Evolutionary conservation across 192 early-diverging fungal genomes (phyloP), one percentile per base, ranked within the genome.

Genomic region (Coemansia interrupta): DNA sequence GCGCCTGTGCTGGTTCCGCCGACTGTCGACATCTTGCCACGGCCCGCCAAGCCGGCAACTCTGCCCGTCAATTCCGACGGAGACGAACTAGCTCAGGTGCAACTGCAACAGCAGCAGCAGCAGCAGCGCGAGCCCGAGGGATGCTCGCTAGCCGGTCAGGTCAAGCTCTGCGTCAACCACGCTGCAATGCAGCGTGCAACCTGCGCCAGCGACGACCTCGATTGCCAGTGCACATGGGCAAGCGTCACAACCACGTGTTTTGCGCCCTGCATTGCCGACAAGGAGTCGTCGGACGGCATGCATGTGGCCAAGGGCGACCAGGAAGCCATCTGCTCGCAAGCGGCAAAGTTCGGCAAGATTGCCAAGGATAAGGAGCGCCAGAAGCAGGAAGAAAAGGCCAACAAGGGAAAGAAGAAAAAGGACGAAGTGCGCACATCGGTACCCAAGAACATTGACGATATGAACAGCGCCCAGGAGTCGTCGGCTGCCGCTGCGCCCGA

Each of bases 221-320:
- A 78, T 64, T 78, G 75, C 59, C 75, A 78, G 46, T 78, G 75
- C 32, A 68, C 55, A 0, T 78, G 75, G 75, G 75, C 75, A 2
- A 59, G 61, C 29, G 46, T 61, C 17, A 54, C 58, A 6, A 68
- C 69, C 22, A 68, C 65, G 0, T 78, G 75, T 51, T 78, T 64
- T 42, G 64, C 69, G 3, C 75, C 75, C n/a, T 78, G 75, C 29
- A 58, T 68, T 5, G 13, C 64, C 39, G 75, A 78, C 7, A 64
- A 68, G 30, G 61, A 64, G 24, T 67, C 62, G 15, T 46, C 62
- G 5, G 75, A 72, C 43, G 62, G 62, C 28, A 71, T 71, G 75
- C 75, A 68, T 18, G 62, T 62, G 12, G 75, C 75, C 22, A 59
- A 61, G 18, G 69, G 61, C 12, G 61, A 67, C 5, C 75, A 78